Evolutionary conservation across 1,139 yeast species (phyloP), one percentile per base, ranked within the genome.

Genomic region (Diutina neorugosa): DNA sequence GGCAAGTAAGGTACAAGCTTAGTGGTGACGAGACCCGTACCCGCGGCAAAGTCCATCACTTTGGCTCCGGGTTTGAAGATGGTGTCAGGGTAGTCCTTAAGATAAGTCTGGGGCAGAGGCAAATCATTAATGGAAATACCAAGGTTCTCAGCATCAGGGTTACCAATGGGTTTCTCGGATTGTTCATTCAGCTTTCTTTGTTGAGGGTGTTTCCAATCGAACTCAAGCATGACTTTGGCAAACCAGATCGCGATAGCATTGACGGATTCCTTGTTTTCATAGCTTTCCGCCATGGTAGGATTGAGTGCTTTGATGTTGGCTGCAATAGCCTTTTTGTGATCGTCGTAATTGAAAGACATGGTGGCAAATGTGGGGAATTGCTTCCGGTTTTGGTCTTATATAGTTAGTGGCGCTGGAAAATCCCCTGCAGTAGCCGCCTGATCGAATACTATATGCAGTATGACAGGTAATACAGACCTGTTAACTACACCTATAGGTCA

Each of bases 11-110:
- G 71, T 2, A 62, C 63, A 23, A 73, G 55, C 21, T 61, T 61
- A 54, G 63, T 60, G 1, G 72, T 65, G 16, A 71, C 64, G 18
- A 71, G 54, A 0, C 78, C 79, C 0, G 77, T 68, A 1, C 79
- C 78, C 57, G 78, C 74, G 1, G 77, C 78, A 59, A 74, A 74
- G 58, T 74, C 78, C 55, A 74, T 55, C 25, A 68, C 47, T 42
- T 60, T 63, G 55, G 62, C 61, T 7, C 21, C 40, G 16, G 50
- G 50, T n/a, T 18, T 25, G n/a, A 46, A 46, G 40, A 46, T 25
- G n/a, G 40, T 8, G 14, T 46, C 12, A 23, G 50, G 50, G 41
- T 46, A 46, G 8, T 46, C 11, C 27, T 46, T 4, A 16, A 7
- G 50, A 41, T 46, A 46, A 19, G 50, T 46, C 11, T n/a, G 18